Conservation (phyloP, 805 yeast genomes). For the Saccharomycopsis babjevae region DNA sequence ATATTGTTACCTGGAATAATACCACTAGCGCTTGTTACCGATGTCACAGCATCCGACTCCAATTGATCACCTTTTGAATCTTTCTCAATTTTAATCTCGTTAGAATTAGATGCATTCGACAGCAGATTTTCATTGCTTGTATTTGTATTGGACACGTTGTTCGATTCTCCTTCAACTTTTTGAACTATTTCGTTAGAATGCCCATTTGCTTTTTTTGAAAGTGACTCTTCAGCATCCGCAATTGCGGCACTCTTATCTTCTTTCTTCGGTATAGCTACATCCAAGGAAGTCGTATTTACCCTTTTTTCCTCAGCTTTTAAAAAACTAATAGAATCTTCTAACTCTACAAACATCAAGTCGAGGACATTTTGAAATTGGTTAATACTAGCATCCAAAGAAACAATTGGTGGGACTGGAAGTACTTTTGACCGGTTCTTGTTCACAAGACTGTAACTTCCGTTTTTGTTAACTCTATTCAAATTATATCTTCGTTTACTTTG, state of each 20-base stretch:
- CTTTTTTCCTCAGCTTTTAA: slow-evolving; percentile 6
- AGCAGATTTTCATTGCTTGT: too few species aligned
- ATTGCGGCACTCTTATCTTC: neutral
- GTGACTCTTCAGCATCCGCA: neutral
- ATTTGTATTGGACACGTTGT: too few species aligned
- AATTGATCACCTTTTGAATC: neutral
- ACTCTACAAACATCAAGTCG: slow-evolving; percentile 17
- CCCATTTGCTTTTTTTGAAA: too few species aligned
- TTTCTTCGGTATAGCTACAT: neutral
- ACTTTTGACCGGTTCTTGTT: neutral
- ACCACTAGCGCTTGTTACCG: neutral
- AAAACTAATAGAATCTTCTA: slow-evolving; percentile 14
- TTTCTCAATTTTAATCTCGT: neutral
- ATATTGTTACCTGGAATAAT: neutral
- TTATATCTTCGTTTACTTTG: neutral
- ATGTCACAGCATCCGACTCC: neutral
- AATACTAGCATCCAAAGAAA: slow-evolving; percentile 11
- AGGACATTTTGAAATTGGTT: slow-evolving; percentile 11
- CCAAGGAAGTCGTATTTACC: neutral
- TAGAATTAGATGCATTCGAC: too few species aligned
- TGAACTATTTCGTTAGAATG: too few species aligned
- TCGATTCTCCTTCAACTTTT: too few species aligned
- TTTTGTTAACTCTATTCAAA: neutral
- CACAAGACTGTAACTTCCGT: neutral
- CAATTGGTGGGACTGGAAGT: neutral